Percentiles rank a stretch among this genome's conserved stretches.
Conservation (phyloP, 1,284 basidiomycete genomes). For the Microbotryum violaceum region DNA sequence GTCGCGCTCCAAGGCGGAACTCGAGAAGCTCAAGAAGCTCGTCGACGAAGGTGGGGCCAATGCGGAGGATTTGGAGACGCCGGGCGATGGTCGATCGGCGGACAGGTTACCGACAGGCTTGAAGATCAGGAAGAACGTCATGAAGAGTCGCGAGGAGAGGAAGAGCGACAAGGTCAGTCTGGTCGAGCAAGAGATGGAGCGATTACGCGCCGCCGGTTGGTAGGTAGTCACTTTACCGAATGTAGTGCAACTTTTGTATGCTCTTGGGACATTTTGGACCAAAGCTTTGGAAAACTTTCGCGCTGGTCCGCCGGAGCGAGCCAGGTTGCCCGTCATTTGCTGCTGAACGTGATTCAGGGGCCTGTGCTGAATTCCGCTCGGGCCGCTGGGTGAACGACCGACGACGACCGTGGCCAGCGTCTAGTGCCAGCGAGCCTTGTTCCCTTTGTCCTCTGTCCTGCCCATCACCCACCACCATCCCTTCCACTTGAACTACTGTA, state of each 20-base stretch:
- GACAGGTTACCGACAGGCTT: constrained; percentile 18
- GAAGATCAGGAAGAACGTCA: constrained; percentile 26
- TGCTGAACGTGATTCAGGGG: no score
- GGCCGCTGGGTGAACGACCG: no score
- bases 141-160: constrained; percentile 23
- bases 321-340: no score
- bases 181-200: constrained; percentile 26
- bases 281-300: no score
- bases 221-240: neutral
- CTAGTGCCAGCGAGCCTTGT: no score
- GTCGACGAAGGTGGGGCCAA: constrained; percentile 15
- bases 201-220: constrained; percentile 24
- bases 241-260: neutral
- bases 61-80: constrained; percentile 1
- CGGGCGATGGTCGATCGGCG: constrained; percentile 13
- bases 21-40: constrained; percentile 14
- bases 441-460: no score
- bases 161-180: constrained; percentile 6
- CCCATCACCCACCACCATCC: no score
- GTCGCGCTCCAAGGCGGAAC: constrained; percentile 12
- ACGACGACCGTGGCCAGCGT: no score
- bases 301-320: no score
- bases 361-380: no score
- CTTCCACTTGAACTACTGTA: no score
- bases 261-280: no score